A percentile compares a stretch with the other conserved stretches of the same genome.
Evolutionary conservation across 345 rosid genomes (phyloP).

Genomic region (Acer negundo): DNA sequence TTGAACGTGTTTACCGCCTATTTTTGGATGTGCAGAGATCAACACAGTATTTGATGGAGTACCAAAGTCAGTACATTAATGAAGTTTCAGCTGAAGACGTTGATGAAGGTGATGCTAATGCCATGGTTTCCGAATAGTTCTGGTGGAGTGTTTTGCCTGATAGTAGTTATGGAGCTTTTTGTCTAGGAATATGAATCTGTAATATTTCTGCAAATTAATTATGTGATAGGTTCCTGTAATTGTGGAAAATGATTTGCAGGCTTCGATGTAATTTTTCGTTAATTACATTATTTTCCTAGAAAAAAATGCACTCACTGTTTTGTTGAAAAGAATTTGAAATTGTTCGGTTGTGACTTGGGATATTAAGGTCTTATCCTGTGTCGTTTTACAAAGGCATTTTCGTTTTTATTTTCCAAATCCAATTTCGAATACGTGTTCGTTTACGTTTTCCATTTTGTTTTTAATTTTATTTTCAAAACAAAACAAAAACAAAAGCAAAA

Average conservation of each 20-base stretch:
- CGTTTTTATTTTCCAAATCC: no score
- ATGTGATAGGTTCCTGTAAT: background rate
- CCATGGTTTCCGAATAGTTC: conserved; percentile 44
- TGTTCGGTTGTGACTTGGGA: background rate
- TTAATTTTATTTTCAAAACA: no score
- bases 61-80: conserved; percentile 82
- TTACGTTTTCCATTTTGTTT: no score
- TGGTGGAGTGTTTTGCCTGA: background rate
- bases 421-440: no score
- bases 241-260: background rate
- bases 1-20: conserved; percentile 69
- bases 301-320: background rate
- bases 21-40: conserved; percentile 96
- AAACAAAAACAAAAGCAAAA: no score
- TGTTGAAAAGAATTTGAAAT: no score
- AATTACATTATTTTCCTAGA: background rate
- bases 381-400: no score
- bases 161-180: background rate
- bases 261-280: background rate
- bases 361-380: no score
- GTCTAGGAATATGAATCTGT: background rate
- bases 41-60: conserved; percentile 87
- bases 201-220: background rate
- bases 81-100: conserved; percentile 48
- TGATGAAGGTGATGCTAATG: conserved; percentile 46